Evolutionary conservation across 2,329 filamentous ascomycete species (phyloP).

Genomic region (Paraconiothyrium sp.): DNA sequence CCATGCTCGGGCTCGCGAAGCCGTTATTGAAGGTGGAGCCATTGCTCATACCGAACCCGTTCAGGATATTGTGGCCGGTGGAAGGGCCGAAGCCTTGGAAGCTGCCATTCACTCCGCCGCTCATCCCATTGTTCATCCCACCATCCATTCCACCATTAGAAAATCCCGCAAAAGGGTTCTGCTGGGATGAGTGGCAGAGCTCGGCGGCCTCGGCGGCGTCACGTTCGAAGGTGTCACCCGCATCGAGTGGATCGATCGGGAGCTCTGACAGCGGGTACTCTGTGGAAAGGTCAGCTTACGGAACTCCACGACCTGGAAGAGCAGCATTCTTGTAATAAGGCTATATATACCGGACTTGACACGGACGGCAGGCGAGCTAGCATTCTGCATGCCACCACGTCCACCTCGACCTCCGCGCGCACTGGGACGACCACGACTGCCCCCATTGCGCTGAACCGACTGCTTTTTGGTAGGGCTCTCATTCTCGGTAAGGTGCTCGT

Average conservation of each 20-base stretch:
- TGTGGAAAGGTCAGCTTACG: neutral
- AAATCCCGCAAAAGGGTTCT: slow-evolving; percentile 4
- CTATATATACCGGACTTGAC: slow-evolving; percentile 16
- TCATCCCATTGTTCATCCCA: neutral
- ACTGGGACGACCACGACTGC: slow-evolving; percentile 1
- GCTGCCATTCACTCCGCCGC: neutral
- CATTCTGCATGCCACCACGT: neutral
- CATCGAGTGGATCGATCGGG: neutral
- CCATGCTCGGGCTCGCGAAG: neutral
- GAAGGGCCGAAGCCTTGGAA: neutral
- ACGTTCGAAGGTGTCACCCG: neutral
- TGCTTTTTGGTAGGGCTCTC: slow-evolving; percentile 15
- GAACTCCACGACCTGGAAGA: neutral
- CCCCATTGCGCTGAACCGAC: neutral
- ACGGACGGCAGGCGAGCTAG: neutral
- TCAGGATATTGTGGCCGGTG: neutral
- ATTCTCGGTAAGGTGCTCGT: slow-evolving; percentile 20
- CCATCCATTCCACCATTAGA: neutral
- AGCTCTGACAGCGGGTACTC: neutral
- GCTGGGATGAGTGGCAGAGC: neutral
- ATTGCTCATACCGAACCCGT: neutral
- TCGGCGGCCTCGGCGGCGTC: neutral
- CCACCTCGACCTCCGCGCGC: neutral
- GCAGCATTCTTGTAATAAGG: neutral
- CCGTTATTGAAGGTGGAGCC: neutral